A percentile compares a stretch with the other conserved stretches of the same genome.
These are phyloP conservation scores for Wallacemonas sp. DNA, from an alignment of 208 protist species.

Conservation along the genomic window DNA sequence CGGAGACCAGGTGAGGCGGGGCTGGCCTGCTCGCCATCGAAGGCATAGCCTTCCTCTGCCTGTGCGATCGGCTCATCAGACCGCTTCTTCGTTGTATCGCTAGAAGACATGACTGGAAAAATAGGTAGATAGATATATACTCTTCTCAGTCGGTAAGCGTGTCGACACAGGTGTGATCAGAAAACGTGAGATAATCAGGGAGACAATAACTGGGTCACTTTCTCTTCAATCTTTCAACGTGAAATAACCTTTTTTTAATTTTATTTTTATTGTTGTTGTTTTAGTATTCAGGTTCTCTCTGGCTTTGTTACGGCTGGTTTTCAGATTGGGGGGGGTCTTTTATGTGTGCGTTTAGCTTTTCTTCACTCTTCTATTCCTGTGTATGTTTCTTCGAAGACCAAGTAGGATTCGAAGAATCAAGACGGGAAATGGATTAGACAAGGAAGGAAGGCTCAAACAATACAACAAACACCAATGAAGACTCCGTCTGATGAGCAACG, in stretches of 20 bases:
- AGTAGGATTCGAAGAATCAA: conserved; percentile 4
- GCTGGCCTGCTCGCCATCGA: conserved; percentile 27
- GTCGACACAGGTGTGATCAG: neutral
- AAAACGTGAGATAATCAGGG: no score
- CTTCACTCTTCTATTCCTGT: no score
- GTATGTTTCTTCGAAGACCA: conserved; percentile 10
- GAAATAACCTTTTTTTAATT: conserved; percentile 10
- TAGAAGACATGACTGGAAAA: neutral
- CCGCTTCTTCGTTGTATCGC: neutral
- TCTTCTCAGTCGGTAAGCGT: conserved; percentile 9
- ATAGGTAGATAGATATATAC: conserved; percentile 16
- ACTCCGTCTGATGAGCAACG: no score
- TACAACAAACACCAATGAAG: no score
- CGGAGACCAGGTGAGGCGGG: conserved; percentile 21
- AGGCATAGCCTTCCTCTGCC: conserved; percentile 13
- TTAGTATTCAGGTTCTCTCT: no score
- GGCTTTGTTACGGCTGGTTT: no score
- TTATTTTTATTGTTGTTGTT: conserved; percentile 1
- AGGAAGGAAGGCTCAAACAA: conserved; percentile 13
- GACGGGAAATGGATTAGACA: conserved; percentile 10
- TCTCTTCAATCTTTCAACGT: no score
- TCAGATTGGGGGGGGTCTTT: no score
- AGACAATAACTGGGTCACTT: no score
- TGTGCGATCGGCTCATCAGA: neutral
- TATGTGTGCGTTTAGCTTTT: no score